Percentiles rank a stretch among this genome's conserved stretches.
Evolutionary conservation across 2,329 filamentous ascomycete species (phyloP).

Genomic region (Peltaster fructicola): DNA sequence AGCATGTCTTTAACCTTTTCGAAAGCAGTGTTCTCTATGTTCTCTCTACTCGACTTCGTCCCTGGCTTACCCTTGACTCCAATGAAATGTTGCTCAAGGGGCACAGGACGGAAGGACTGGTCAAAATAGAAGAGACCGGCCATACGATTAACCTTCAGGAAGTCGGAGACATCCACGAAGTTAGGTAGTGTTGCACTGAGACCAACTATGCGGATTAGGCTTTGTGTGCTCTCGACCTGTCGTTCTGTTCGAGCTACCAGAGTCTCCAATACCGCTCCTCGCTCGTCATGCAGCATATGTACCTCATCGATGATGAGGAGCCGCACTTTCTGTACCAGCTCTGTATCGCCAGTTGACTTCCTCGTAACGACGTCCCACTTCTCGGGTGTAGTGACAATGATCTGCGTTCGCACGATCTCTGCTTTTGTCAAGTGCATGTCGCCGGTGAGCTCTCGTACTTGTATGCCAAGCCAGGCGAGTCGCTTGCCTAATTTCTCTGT

Average conservation of each 20-base stretch:
- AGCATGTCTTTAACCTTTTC: conserved; percentile 95
- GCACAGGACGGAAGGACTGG: conserved; percentile 84
- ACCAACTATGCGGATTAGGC: conserved; percentile 86
- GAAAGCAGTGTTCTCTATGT: conserved; percentile 71
- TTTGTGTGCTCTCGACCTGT: conserved; percentile 96
- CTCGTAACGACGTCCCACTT: conserved; percentile 98
- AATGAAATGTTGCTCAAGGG: conserved; percentile 91
- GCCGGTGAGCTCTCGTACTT: conserved; percentile 84
- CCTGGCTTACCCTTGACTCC: conserved; percentile 86
- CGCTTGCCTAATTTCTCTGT: conserved; percentile 87
- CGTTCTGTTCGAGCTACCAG: conserved; percentile 86
- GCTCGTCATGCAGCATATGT: conserved; percentile 97
- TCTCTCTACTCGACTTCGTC: conserved; percentile 66
- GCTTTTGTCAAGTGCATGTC: conserved; percentile 98
- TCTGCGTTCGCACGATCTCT: conserved; percentile 89
- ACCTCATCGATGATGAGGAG: conserved; percentile 97
- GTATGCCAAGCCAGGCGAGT: conserved; percentile 81
- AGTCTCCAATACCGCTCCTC: conserved; percentile 88
- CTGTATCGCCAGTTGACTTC: conserved; percentile 92
- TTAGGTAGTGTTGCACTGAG: conserved; percentile 93
- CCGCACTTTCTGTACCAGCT: conserved; percentile 91
- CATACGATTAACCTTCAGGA: conserved; percentile 85
- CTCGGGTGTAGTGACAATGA: conserved; percentile 95
- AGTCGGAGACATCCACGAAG: conserved; percentile 91
- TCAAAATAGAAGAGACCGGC: conserved; percentile 96